A percentile compares a stretch with the other conserved stretches of the same genome.
phyloP scores from a whole-genome alignment of 1,284 basidiomycete genomes.

The Neolentinus lepideus region DNA sequence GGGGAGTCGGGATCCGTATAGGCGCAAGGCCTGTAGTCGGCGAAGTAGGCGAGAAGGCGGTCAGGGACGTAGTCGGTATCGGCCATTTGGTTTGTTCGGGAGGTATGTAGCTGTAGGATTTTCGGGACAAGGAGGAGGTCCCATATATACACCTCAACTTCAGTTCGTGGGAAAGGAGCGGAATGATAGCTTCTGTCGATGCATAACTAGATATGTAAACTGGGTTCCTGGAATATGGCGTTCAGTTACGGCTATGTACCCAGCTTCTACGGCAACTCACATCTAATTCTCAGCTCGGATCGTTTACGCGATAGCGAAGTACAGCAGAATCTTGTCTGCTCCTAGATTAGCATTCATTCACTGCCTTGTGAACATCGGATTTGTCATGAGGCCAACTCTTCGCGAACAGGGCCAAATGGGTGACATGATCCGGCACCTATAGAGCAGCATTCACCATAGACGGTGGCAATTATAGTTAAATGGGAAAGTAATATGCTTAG shows the following conservation, averaged over 20 bases:
- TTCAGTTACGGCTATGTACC: background rate
- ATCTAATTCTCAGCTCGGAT: background rate
- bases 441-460: background rate
- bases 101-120: background rate
- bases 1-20: background rate
- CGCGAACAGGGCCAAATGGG: background rate
- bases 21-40: background rate
- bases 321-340: background rate
- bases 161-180: background rate
- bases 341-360: background rate
- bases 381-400: background rate
- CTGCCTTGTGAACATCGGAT: background rate
- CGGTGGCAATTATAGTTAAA: background rate
- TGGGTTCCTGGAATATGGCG: background rate
- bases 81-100: background rate
- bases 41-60: background rate
- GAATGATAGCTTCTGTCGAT: background rate
- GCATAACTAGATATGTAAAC: background rate
- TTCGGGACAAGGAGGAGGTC: background rate
- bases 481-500: background rate
- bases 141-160: background rate
- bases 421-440: background rate
- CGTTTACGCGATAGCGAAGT: background rate
- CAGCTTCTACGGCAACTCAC: constrained; percentile 1
- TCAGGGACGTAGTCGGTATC: background rate